Conservation (phyloP, 2,329 filamentous ascomycete genomes). For the Diaporthe velutina region DNA sequence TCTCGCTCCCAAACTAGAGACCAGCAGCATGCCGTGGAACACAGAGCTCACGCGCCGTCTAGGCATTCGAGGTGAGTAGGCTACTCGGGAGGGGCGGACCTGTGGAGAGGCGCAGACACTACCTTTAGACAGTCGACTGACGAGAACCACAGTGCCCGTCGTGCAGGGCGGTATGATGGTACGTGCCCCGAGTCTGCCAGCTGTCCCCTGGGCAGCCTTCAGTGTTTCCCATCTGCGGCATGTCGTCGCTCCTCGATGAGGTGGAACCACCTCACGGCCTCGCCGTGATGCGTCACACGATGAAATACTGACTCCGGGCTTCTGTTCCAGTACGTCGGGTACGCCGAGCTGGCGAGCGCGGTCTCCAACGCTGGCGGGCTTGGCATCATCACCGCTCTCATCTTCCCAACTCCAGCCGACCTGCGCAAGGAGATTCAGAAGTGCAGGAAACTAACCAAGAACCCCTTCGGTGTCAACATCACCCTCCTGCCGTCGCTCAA, state of each 20-base stretch:
- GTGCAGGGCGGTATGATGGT: slow-evolving; percentile 84
- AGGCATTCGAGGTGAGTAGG: slow-evolving; percentile 38
- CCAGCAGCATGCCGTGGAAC: slow-evolving; percentile 39
- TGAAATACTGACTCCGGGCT: not conserved
- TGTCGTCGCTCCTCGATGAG: not conserved
- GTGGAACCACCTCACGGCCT: not conserved
- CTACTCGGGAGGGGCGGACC: not conserved
- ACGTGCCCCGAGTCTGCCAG: slow-evolving; percentile 42
- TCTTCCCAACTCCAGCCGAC: slow-evolving; percentile 91
- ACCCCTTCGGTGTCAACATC: slow-evolving; percentile 93
- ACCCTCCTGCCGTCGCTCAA: slow-evolving; percentile 92
- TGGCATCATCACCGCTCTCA: slow-evolving; percentile 88
- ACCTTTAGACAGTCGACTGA: slow-evolving; percentile 42
- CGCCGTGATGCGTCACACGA: not conserved
- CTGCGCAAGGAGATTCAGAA: slow-evolving; percentile 93
- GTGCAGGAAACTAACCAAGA: slow-evolving; percentile 82
- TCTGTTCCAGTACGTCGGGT: slow-evolving; percentile 77
- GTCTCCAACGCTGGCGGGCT: slow-evolving; percentile 87
- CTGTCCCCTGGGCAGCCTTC: slow-evolving; percentile 10
- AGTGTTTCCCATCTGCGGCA: not conserved
- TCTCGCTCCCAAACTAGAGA: not conserved
- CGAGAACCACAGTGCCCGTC: slow-evolving; percentile 72
- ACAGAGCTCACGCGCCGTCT: slow-evolving; percentile 40
- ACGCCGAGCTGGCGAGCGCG: slow-evolving; percentile 81
- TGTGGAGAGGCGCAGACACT: not conserved